phyloP scores from a whole-genome alignment of 2,329 filamentous ascomycete genomes.

The Calcarisporium arbuscula region DNA sequence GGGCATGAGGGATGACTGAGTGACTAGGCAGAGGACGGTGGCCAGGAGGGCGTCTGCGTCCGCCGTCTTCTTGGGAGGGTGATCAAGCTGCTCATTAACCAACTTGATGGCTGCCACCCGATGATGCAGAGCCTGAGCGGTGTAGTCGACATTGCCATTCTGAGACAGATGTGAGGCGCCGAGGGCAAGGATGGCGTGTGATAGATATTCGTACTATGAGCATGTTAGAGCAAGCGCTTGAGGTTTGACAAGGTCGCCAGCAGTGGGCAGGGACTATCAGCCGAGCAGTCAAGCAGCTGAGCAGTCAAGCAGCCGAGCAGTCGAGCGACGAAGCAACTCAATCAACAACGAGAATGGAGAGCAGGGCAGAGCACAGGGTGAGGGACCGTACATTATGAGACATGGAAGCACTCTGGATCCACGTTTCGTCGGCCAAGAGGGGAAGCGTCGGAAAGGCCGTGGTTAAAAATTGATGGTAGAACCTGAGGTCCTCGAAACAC shows the following conservation, averaged over 20 bases:
- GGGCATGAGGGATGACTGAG: constrained; percentile 28
- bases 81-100: constrained; percentile 26
- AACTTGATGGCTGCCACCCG: constrained; percentile 27
- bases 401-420: constrained; percentile 26
- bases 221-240: too few species aligned
- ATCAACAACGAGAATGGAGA: neutral
- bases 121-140: constrained; percentile 25
- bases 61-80: constrained; percentile 16
- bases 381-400: constrained; percentile 24
- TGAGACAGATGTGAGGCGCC: constrained; percentile 30
- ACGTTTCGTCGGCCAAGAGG: constrained; percentile 22
- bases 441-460: constrained; percentile 32
- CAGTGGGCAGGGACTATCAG: too few species aligned
- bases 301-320: too few species aligned
- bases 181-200: constrained; percentile 30
- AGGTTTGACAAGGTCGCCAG: too few species aligned
- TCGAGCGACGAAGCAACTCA: too few species aligned
- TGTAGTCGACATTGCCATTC: constrained; percentile 18
- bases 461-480: constrained; percentile 44
- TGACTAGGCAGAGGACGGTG: constrained; percentile 26
- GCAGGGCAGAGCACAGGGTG: neutral
- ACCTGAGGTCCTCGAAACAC: constrained; percentile 37
- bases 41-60: constrained; percentile 31
- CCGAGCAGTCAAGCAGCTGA: too few species aligned
- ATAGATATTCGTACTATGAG: constrained; percentile 27